Evolutionary conservation across 768 basidiomycete species (phyloP).

Genomic region (Auricularia sp.): DNA sequence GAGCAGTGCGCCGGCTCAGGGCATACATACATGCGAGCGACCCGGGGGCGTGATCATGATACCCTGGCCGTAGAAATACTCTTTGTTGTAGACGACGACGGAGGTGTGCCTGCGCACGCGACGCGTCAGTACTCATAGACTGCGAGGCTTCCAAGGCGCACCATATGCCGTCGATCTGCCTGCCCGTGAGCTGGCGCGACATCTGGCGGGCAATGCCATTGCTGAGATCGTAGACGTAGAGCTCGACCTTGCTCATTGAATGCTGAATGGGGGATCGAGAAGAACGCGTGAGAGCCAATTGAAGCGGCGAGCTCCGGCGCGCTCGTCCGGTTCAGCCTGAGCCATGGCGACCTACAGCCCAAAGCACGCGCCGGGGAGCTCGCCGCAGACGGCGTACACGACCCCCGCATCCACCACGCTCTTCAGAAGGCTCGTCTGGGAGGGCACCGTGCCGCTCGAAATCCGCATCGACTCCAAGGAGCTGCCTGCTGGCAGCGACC

Average conservation of each 20-base stretch:
- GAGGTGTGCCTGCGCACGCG: constrained; percentile 70
- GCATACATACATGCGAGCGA: constrained; percentile 53
- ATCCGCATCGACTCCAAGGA: constrained; percentile 83
- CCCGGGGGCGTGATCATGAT: constrained; percentile 66
- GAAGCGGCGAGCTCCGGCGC: no score
- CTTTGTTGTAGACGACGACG: constrained; percentile 75
- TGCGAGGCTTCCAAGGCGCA: constrained; percentile 22
- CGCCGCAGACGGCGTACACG: constrained; percentile 33
- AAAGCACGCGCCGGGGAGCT: not conserved
- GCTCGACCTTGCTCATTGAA: constrained; percentile 36
- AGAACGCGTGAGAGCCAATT: not conserved
- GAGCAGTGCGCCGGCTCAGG: not conserved
- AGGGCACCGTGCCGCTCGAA: constrained; percentile 81
- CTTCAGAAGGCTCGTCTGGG: constrained; percentile 84
- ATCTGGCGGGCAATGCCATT: constrained; percentile 74
- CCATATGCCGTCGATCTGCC: constrained; percentile 93
- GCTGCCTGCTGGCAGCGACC: constrained; percentile 81
- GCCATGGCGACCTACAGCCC: not conserved
- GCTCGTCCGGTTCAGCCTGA: no score
- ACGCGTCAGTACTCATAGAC: not conserved
- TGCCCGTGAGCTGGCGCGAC: constrained; percentile 72
- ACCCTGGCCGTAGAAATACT: constrained; percentile 86
- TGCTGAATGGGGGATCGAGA: not conserved
- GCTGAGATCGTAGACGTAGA: constrained; percentile 89
- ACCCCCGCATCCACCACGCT: constrained; percentile 62